Percentiles rank a stretch among this genome's conserved stretches.
These are phyloP conservation scores for Penicillium sclerotiorum DNA, from an alignment of 2,329 filamentous ascomycete species.

Conservation along the genomic window DNA sequence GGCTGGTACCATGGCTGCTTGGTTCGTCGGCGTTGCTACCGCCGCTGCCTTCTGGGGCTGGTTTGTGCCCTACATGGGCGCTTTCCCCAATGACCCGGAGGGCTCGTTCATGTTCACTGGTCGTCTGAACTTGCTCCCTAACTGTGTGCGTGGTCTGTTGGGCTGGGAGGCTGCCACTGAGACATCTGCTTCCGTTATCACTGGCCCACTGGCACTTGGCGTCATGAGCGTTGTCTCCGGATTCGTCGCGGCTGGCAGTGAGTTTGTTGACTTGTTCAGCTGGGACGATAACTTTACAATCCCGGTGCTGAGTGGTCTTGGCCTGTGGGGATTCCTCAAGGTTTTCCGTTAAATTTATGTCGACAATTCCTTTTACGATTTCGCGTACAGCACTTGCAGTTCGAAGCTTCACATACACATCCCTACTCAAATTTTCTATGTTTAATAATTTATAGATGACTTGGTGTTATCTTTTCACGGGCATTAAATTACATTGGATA, in stretches of 20 bases:
- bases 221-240: conserved; percentile 85
- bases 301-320: conserved; percentile 83
- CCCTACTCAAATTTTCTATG: background rate
- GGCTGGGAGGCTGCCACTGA: conserved; percentile 57
- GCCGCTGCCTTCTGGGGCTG: conserved; percentile 87
- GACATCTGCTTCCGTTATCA: conserved; percentile 59
- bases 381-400: background rate
- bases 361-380: conserved; percentile 4
- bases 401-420: conserved; percentile 1
- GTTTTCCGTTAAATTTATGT: conserved; percentile 63
- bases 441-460: conserved; percentile 16
- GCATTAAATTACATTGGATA: conserved; percentile 20
- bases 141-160: conserved; percentile 58
- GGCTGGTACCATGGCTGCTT: conserved; percentile 84
- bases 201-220: conserved; percentile 72
- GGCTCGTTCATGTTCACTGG: conserved; percentile 82
- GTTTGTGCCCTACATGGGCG: conserved; percentile 69
- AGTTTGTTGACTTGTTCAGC: conserved; percentile 87
- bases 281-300: conserved; percentile 99
- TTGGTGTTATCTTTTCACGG: conserved; percentile 10
- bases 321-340: conserved; percentile 89
- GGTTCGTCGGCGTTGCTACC: conserved; percentile 77
- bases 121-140: conserved; percentile 67
- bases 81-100: conserved; percentile 68
- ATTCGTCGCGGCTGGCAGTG: conserved; percentile 83